phyloP scores from a whole-genome alignment of 2,329 filamentous ascomycete genomes.

The Calonectria naviculata region DNA sequence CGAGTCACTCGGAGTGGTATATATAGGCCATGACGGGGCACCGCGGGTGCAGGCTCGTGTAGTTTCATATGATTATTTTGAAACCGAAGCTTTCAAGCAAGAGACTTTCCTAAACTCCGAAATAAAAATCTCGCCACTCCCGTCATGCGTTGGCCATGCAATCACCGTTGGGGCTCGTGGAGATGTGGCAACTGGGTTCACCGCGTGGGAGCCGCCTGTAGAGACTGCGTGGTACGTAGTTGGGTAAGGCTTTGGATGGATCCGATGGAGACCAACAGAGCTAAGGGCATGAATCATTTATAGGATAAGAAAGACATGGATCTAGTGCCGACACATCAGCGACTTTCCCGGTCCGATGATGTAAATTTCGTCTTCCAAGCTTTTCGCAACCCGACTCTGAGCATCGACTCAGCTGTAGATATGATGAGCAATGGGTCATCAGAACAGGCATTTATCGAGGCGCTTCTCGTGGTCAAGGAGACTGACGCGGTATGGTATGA shows the following conservation, averaged over 20 bases:
- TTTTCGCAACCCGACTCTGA: slow-evolving; percentile 33
- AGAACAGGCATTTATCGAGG: slow-evolving; percentile 30
- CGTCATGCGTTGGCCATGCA: slow-evolving; percentile 39
- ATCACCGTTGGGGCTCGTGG: slow-evolving; percentile 35
- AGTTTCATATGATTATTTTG: not conserved
- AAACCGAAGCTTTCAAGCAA: not conserved
- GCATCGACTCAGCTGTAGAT: slow-evolving; percentile 30
- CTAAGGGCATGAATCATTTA: slow-evolving; percentile 21
- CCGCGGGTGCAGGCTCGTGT: not conserved
- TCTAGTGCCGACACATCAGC: slow-evolving; percentile 33
- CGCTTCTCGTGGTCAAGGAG: slow-evolving; percentile 31
- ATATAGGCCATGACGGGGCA: slow-evolving; percentile 29
- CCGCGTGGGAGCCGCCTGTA: slow-evolving; percentile 30
- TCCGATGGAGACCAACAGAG: not conserved
- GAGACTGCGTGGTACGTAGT: slow-evolving; percentile 34
- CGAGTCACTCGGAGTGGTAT: slow-evolving; percentile 12
- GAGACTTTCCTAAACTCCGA: not conserved
- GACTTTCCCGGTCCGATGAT: slow-evolving; percentile 35
- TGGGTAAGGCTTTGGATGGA: not conserved
- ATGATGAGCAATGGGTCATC: slow-evolving; percentile 33
- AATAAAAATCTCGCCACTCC: slow-evolving; percentile 10
- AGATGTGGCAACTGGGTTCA: slow-evolving; percentile 34
- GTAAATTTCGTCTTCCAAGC: slow-evolving; percentile 31
- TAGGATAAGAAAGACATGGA: slow-evolving; percentile 32
- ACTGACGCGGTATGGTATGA: slow-evolving; percentile 32